Conservation (phyloP, 345 rosid species). For the Acer yangbiense region DNA sequence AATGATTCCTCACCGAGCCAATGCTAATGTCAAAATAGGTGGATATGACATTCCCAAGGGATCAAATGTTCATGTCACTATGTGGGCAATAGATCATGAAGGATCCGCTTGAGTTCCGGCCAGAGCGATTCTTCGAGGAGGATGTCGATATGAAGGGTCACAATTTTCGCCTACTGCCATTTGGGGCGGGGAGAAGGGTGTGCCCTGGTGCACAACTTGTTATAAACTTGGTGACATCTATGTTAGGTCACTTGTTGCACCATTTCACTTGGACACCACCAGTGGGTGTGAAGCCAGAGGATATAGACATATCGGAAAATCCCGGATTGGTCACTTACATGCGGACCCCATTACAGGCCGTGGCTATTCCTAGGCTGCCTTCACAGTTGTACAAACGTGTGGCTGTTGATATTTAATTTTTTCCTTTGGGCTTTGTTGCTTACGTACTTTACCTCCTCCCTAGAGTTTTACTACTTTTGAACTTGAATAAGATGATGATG, state of each 20-base stretch:
- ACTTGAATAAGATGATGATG: too few species aligned
- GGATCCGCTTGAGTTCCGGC: slow-evolving; percentile 65
- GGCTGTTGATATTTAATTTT: too few species aligned
- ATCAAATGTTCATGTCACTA: slow-evolving; percentile 72
- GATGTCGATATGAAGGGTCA: slow-evolving; percentile 77
- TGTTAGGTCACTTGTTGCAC: slow-evolving; percentile 37
- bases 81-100: slow-evolving; percentile 80
- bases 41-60: slow-evolving; percentile 47
- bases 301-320: slow-evolving; percentile 57
- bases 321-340: slow-evolving; percentile 63
- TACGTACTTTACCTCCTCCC: too few species aligned
- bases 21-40: too few species aligned
- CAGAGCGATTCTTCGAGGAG: slow-evolving; percentile 79
- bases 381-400: too few species aligned
- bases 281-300: slow-evolving; percentile 44
- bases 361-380: slow-evolving; percentile 36
- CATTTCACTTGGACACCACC: slow-evolving; percentile 62
- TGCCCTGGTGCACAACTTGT: slow-evolving; percentile 68
- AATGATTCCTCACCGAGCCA: slow-evolving; percentile 81
- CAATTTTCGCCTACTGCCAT: slow-evolving; percentile 63
- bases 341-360: slow-evolving; percentile 52
- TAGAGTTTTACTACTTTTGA: too few species aligned
- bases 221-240: slow-evolving; percentile 36
- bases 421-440: too few species aligned
- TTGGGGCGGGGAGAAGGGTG: slow-evolving; percentile 20